Conservation (phyloP, 768 basidiomycete genomes). For the Hericium erinaceus region DNA sequence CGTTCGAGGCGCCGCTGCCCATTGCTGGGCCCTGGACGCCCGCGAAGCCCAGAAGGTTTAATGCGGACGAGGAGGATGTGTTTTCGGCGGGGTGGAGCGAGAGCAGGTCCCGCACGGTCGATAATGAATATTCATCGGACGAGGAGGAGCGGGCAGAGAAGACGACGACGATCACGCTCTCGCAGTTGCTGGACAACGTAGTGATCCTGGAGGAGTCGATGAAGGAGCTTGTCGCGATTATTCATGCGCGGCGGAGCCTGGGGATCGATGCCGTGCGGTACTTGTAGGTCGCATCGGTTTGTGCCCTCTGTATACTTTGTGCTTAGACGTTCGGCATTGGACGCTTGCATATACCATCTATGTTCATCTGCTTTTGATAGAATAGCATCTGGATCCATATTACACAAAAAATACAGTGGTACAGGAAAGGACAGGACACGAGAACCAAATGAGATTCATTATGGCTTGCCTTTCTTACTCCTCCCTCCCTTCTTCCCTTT, state of each 20-base stretch:
- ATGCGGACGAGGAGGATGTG: slow-evolving; percentile 60
- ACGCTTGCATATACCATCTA: neutral
- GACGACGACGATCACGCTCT: slow-evolving; percentile 54
- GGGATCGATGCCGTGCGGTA: slow-evolving; percentile 81
- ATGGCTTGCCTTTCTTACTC: neutral
- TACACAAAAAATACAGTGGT: neutral
- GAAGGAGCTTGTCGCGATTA: slow-evolving; percentile 83
- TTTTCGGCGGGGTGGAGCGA: slow-evolving; percentile 46
- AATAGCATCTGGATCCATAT: neutral
- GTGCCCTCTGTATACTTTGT: neutral
- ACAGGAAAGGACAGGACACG: neutral
- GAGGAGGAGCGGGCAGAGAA: slow-evolving; percentile 22
- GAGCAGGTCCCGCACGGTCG: slow-evolving; percentile 17
- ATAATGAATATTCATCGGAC: slow-evolving; percentile 15
- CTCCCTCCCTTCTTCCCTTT: slow-evolving; percentile 5
- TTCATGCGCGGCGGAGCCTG: slow-evolving; percentile 73
- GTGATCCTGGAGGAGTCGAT: slow-evolving; percentile 92
- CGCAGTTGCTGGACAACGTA: slow-evolving; percentile 83
- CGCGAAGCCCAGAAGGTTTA: slow-evolving; percentile 40
- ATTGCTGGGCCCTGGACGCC: slow-evolving; percentile 58
- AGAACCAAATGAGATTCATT: neutral
- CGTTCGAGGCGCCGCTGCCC: slow-evolving; percentile 55
- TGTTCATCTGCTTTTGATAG: neutral
- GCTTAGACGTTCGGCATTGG: neutral
- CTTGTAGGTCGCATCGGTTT: slow-evolving; percentile 28